Evolutionary conservation across 2,329 filamentous ascomycete species (phyloP).

Genomic region (Fusarium musae): DNA sequence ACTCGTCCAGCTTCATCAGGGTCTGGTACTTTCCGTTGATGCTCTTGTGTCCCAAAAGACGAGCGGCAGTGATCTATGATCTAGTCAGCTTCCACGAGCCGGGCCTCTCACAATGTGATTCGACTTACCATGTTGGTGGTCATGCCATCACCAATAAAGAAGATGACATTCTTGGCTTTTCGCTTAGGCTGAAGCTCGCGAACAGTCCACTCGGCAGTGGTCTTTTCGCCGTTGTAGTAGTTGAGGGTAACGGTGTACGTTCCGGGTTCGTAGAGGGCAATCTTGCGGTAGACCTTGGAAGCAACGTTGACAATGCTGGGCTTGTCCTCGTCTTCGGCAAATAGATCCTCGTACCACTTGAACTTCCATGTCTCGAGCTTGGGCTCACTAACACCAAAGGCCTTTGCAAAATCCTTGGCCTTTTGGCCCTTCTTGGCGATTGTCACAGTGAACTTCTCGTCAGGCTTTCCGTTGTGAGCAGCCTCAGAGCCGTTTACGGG

Average conservation of each 20-base stretch:
- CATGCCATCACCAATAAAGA: slow-evolving; percentile 84
- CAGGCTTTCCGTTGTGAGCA: slow-evolving; percentile 73
- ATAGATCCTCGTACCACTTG: slow-evolving; percentile 86
- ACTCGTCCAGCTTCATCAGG: slow-evolving; percentile 80
- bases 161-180: slow-evolving; percentile 85
- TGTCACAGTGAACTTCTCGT: slow-evolving; percentile 80
- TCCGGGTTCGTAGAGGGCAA: slow-evolving; percentile 82
- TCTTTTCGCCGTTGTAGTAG: slow-evolving; percentile 79
- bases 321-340: slow-evolving; percentile 75
- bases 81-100: slow-evolving; percentile 15
- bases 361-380: slow-evolving; percentile 84
- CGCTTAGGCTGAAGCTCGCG: slow-evolving; percentile 75
- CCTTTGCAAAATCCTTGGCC: slow-evolving; percentile 68
- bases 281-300: slow-evolving; percentile 79
- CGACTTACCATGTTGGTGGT: slow-evolving; percentile 73
- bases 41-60: slow-evolving; percentile 82
- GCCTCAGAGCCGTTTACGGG: slow-evolving; percentile 84
- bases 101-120: neutral
- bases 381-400: slow-evolving; percentile 77
- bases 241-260: slow-evolving; percentile 79
- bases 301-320: slow-evolving; percentile 83
- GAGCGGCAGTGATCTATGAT: slow-evolving; percentile 74
- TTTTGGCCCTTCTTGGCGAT: slow-evolving; percentile 72
- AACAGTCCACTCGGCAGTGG: slow-evolving; percentile 80
- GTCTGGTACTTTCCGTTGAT: slow-evolving; percentile 87